Base-by-base conservation (phyloP, 139 green algal species). In the Chlorella sp. region DNA sequence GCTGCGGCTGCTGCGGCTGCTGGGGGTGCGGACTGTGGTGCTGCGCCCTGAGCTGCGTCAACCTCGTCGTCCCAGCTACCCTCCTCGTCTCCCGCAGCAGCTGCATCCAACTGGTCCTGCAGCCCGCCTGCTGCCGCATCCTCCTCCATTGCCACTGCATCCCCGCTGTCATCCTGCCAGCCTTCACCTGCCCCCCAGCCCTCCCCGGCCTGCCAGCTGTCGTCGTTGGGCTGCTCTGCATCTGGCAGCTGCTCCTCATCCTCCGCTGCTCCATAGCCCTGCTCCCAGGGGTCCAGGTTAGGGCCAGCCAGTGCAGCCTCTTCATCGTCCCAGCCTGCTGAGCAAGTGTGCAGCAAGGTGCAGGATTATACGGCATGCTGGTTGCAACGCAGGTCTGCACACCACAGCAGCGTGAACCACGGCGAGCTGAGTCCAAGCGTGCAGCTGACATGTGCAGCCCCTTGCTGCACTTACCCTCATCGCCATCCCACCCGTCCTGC, bases 261-360 rank as follows among this genome's bases (percentile, higher is more conserved):
- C 69, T 56, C 69, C 28, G 47, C 69, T n/a, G 4, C 69, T 3
- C 57, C 47, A 51, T 71, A 82, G 36, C 76, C 76, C 36, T 57
- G 76, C 60, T 82, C 76, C 76, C 76, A 82, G 20, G 76, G 76
- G 2, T 82, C 57, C 23, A 82, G 6, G 13, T 47, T 18, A 3
- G 23, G 11, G 3, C 30, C 76, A 2, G 25, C 6, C 3, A 39
- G 47, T 23, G 51, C 51, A 23, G 51, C 51, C n/a, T 30, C 17
- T 4, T 73, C 56, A 7, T 82, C 72, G n/a, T 17, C 51, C 55
- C 75, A 69, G 56, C 44, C 75, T 69, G 47, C n/a, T n/a, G n/a
- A n/a, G n/a, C n/a, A n/a, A n/a, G n/a, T n/a, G n/a, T n/a, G n/a
- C n/a, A n/a, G n/a, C n/a, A n/a, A n/a, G n/a, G n/a, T n/a, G n/a